These are phyloP conservation scores for Nectriaceae sp. DNA, from an alignment of 2,329 filamentous ascomycete genomes.

Conservation along the genomic window DNA sequence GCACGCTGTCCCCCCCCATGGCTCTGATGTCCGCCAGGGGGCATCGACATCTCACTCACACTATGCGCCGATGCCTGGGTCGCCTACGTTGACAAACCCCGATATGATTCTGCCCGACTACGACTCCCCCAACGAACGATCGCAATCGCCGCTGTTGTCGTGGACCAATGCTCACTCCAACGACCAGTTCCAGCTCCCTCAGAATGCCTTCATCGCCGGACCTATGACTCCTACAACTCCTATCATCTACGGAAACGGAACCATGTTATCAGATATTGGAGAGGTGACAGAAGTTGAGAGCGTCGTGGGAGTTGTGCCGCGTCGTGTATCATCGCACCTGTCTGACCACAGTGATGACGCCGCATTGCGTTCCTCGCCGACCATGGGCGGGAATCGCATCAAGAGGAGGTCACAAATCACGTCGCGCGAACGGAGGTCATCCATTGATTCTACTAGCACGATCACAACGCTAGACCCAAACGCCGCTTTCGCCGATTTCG, in stretches of 20 bases:
- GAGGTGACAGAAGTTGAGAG: slow-evolving; percentile 58
- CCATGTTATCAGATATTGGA: slow-evolving; percentile 68
- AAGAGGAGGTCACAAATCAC: slow-evolving; percentile 46
- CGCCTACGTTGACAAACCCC: slow-evolving; percentile 87
- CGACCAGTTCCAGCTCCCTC: slow-evolving; percentile 45
- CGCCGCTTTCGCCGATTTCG: slow-evolving; percentile 60
- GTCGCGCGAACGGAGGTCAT: slow-evolving; percentile 53
- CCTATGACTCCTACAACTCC: slow-evolving; percentile 58
- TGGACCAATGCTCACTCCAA: slow-evolving; percentile 50
- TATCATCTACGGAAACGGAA: slow-evolving; percentile 70
- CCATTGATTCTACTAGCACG: slow-evolving; percentile 63
- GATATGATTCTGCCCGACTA: slow-evolving; percentile 91
- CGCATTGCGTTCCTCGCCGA: slow-evolving; percentile 46
- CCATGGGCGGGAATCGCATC: slow-evolving; percentile 43
- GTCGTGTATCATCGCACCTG: slow-evolving; percentile 39
- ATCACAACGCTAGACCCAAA: slow-evolving; percentile 51
- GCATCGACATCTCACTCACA: slow-evolving; percentile 30
- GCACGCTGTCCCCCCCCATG: slow-evolving; percentile 26
- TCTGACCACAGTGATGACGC: slow-evolving; percentile 35
- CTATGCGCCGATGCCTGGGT: slow-evolving; percentile 61
- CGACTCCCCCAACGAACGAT: slow-evolving; percentile 54
- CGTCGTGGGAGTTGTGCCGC: slow-evolving; percentile 44
- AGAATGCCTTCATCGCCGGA: slow-evolving; percentile 41
- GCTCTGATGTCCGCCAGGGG: slow-evolving; percentile 32
- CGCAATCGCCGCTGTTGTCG: slow-evolving; percentile 52